Evolutionary conservation across 768 basidiomycete species (phyloP).

Genomic region (Sarcodon sp.): DNA sequence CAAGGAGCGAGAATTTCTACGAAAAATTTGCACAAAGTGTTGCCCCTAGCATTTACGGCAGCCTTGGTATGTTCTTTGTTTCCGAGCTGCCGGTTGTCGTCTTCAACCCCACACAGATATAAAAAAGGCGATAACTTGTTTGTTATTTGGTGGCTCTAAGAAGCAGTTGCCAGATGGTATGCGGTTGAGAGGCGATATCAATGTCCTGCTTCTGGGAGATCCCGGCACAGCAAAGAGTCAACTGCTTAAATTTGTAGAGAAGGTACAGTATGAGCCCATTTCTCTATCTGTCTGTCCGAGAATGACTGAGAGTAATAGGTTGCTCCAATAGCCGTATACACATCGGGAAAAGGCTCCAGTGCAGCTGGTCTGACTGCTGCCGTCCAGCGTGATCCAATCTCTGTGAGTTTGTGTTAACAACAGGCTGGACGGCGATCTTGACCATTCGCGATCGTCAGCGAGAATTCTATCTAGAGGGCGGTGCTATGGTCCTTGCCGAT

Average conservation of each 20-base stretch:
- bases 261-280: conserved; percentile 28
- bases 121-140: conserved; percentile 92
- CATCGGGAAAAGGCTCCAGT: conserved; percentile 96
- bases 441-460: conserved; percentile 37
- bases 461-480: conserved; percentile 98
- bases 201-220: conserved; percentile 91
- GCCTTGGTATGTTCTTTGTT: conserved; percentile 44
- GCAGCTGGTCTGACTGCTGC: conserved; percentile 97
- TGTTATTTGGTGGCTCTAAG: conserved; percentile 96
- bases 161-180: conserved; percentile 96
- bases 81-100: background rate
- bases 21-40: conserved; percentile 91
- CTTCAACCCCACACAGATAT: conserved; percentile 50
- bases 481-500: conserved; percentile 98
- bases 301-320: conserved; percentile 35
- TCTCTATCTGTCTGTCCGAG: background rate
- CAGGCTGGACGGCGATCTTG: conserved; percentile 1
- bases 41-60: conserved; percentile 94
- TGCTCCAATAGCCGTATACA: conserved; percentile 96
- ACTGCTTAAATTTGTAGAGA: conserved; percentile 96
- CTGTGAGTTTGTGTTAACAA: conserved; percentile 38
- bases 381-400: conserved; percentile 86
- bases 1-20: conserved; percentile 79
- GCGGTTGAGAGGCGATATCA: conserved; percentile 94
- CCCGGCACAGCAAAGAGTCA: conserved; percentile 99